Evolutionary conservation across 2,329 filamentous ascomycete species (phyloP).

Genomic region (Plenodomus lindquistii): DNA sequence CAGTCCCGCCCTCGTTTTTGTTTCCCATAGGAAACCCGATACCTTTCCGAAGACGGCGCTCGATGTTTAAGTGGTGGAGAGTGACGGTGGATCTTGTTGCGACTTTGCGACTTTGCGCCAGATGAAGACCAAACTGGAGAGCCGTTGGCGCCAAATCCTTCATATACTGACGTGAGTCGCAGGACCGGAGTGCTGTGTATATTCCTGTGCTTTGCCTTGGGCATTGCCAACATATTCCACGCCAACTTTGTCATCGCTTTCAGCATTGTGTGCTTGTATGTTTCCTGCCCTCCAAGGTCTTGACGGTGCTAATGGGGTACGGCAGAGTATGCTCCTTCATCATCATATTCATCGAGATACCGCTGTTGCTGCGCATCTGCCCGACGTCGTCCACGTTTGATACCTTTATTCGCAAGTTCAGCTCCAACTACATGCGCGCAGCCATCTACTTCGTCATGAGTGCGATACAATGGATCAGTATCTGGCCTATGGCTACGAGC

Average conservation of each 20-base stretch:
- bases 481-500: constrained; percentile 65
- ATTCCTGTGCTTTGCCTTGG: constrained; percentile 67
- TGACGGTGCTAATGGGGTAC: constrained; percentile 5
- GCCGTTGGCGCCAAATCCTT: not conserved
- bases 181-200: constrained; percentile 65
- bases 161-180: constrained; percentile 17
- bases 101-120: not conserved
- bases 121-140: not conserved
- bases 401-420: constrained; percentile 83
- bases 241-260: constrained; percentile 62
- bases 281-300: constrained; percentile 1
- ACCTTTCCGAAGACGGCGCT: not conserved
- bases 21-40: not conserved
- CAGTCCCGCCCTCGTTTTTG: constrained; percentile 37
- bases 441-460: constrained; percentile 83
- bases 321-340: constrained; percentile 53
- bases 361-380: constrained; percentile 94
- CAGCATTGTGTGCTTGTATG: constrained; percentile 57
- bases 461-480: constrained; percentile 80
- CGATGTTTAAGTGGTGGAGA: no score
- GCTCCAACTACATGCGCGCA: constrained; percentile 96
- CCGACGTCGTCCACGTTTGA: constrained; percentile 92
- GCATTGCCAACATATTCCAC: constrained; percentile 70
- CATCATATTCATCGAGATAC: constrained; percentile 69
- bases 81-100: not conserved